Evolutionary conservation across 352 stramenopile species (phyloP).

Genomic region (Hyaloperonospora brassicae): DNA sequence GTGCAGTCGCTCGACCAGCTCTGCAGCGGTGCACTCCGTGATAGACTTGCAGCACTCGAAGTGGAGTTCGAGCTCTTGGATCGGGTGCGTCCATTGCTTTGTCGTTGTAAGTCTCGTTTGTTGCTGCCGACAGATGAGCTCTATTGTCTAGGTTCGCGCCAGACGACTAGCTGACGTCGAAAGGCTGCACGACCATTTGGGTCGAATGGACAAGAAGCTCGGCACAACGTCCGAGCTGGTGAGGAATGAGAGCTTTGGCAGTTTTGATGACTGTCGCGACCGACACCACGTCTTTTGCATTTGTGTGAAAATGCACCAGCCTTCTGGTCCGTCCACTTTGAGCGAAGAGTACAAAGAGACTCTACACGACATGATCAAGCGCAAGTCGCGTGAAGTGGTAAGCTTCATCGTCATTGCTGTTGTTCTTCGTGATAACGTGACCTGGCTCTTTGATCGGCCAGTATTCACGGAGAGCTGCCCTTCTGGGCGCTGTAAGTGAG

Average conservation of each 20-base stretch:
- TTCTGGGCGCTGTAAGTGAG: constrained; percentile 23
- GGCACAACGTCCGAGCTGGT: constrained; percentile 20
- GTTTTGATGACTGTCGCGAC: not conserved
- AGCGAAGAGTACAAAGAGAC: constrained; percentile 21
- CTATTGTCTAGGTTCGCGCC: constrained; percentile 15
- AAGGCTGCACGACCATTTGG: constrained; percentile 18
- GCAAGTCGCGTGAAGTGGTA: constrained; percentile 27
- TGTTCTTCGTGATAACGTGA: not conserved
- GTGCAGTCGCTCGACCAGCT: constrained; percentile 13
- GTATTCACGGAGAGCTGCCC: constrained; percentile 19
- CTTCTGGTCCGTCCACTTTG: constrained; percentile 8
- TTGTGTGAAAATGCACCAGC: constrained; percentile 6
- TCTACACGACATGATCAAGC: constrained; percentile 16
- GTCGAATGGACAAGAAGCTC: constrained; percentile 20
- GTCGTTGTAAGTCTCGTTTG: too few species aligned
- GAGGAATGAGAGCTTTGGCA: not conserved
- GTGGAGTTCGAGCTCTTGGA: constrained; percentile 36
- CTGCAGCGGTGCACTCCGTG: constrained; percentile 17
- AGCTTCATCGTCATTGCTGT: not conserved
- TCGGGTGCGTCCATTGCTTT: constrained; percentile 16
- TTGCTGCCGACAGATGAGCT: too few species aligned
- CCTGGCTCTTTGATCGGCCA: constrained; percentile 3
- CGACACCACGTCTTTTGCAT: not conserved
- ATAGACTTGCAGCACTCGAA: constrained; percentile 29
- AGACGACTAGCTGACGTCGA: constrained; percentile 17